A percentile compares a stretch with the other conserved stretches of the same genome.
Evolutionary conservation across 179 eudicot species (phyloP).

Genomic region (Monotropa hypopitys): DNA sequence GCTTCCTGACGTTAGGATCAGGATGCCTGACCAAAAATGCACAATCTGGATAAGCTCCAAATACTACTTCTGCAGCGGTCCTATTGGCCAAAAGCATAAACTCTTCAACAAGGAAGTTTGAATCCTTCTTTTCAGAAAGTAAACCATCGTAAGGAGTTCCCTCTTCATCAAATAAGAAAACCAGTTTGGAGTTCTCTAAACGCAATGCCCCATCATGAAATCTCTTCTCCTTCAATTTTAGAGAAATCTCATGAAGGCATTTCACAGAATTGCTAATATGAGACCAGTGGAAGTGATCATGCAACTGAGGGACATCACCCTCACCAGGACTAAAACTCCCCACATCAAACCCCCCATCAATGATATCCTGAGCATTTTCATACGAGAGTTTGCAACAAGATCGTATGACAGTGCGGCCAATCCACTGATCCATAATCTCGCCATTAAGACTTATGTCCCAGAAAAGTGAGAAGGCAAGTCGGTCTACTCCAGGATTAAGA

Average conservation of each 20-base stretch:
- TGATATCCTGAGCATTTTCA: slow-evolving; percentile 74
- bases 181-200: slow-evolving; percentile 59
- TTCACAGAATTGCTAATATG: slow-evolving; percentile 44
- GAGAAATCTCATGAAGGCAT: slow-evolving; percentile 46
- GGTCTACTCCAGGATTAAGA: slow-evolving; percentile 77
- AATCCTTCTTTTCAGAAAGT: slow-evolving; percentile 39
- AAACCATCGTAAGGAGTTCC: slow-evolving; percentile 64
- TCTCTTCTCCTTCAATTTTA: slow-evolving; percentile 46
- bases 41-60: slow-evolving; percentile 59
- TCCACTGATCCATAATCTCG: slow-evolving; percentile 61
- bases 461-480: slow-evolving; percentile 74
- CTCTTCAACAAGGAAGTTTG: slow-evolving; percentile 79
- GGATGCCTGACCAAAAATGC: slow-evolving; percentile 84
- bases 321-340: slow-evolving; percentile 17
- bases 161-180: slow-evolving; percentile 55
- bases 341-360: slow-evolving; percentile 35
- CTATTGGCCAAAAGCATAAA: slow-evolving; percentile 91
- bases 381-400: slow-evolving; percentile 95
- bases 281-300: slow-evolving; percentile 59
- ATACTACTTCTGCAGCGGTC: slow-evolving; percentile 77
- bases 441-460: slow-evolving; percentile 72
- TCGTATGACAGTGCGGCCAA: slow-evolving; percentile 67
- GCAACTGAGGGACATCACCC: slow-evolving; percentile 32
- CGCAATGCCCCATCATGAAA: slow-evolving; percentile 59
- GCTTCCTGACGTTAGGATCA: slow-evolving; percentile 67